Evolutionary conservation across 2,329 filamentous ascomycete genomes (phyloP).

Genomic region (Fulvia fulva): DNA sequence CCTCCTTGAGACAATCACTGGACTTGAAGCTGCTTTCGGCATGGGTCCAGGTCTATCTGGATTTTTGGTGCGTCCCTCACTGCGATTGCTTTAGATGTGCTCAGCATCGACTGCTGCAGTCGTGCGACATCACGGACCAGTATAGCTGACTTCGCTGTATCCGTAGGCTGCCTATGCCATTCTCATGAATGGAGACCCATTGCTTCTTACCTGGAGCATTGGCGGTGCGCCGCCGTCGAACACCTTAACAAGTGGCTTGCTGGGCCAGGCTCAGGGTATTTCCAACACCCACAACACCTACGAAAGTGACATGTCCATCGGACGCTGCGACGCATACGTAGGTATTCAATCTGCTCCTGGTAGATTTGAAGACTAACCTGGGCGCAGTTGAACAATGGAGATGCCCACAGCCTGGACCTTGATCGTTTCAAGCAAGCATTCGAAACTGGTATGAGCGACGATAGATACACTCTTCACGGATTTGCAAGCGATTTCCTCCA

Average conservation of each 20-base stretch:
- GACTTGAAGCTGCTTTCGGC: slow-evolving; percentile 5
- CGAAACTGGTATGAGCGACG: slow-evolving; percentile 12
- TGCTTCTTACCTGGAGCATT: slow-evolving; percentile 26
- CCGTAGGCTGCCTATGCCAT: slow-evolving; percentile 19
- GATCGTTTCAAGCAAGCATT: slow-evolving; percentile 20
- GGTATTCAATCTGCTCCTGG: background rate
- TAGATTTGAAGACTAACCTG: background rate
- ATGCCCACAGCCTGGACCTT: slow-evolving; percentile 23
- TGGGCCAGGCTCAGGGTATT: slow-evolving; percentile 25
- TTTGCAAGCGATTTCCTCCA: slow-evolving; percentile 15
- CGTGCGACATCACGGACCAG: too few species aligned
- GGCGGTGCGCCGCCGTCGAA: slow-evolving; percentile 23
- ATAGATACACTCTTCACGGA: slow-evolving; percentile 21
- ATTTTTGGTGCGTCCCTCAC: too few species aligned
- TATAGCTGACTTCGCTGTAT: too few species aligned
- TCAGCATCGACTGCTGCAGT: too few species aligned
- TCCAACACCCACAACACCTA: slow-evolving; percentile 34
- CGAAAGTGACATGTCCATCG: slow-evolving; percentile 31
- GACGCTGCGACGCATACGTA: slow-evolving; percentile 22
- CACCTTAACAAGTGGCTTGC: slow-evolving; percentile 11
- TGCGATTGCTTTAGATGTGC: too few species aligned
- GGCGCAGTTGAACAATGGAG: slow-evolving; percentile 14
- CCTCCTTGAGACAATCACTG: slow-evolving; percentile 2
- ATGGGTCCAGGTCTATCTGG: slow-evolving; percentile 5
- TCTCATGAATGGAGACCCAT: slow-evolving; percentile 11